phyloP scores from a whole-genome alignment of 495 filamentous ascomycete species.

The Lindgomyces ingoldianus region DNA sequence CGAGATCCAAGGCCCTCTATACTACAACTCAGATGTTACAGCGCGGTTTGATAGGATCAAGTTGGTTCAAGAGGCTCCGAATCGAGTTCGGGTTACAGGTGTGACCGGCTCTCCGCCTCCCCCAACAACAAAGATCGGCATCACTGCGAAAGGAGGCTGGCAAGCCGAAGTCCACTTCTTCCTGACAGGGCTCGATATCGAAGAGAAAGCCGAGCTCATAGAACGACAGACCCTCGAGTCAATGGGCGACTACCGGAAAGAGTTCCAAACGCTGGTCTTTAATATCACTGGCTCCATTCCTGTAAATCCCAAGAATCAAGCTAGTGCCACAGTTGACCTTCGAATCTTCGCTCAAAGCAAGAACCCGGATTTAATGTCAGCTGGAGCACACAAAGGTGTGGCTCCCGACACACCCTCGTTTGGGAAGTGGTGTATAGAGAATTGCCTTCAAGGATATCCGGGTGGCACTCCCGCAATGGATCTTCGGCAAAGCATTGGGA shows the following conservation, averaged over 20 bases:
- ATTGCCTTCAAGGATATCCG: slow-evolving; percentile 28
- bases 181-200: slow-evolving; percentile 48
- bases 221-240: slow-evolving; percentile 46
- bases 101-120: slow-evolving; percentile 50
- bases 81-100: slow-evolving; percentile 49
- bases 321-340: slow-evolving; percentile 39
- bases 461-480: slow-evolving; percentile 15
- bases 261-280: slow-evolving; percentile 34
- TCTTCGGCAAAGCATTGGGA: slow-evolving; percentile 11
- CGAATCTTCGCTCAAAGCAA: slow-evolving; percentile 42
- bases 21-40: slow-evolving; percentile 56
- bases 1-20: slow-evolving; percentile 57
- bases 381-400: slow-evolving; percentile 14
- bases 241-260: slow-evolving; percentile 28
- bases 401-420: slow-evolving; percentile 38
- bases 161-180: slow-evolving; percentile 46
- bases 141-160: slow-evolving; percentile 51
- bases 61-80: slow-evolving; percentile 48
- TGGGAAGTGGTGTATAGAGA: slow-evolving; percentile 39
- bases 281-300: slow-evolving; percentile 40
- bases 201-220: slow-evolving; percentile 48
- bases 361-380: slow-evolving; percentile 24
- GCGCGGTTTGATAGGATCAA: slow-evolving; percentile 51
- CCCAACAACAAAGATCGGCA: slow-evolving; percentile 53
- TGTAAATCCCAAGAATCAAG: slow-evolving; percentile 40